Percentiles rank a stretch among this genome's conserved stretches.
phyloP scores from a whole-genome alignment of 306 rosid genomes.

The Comarum palustre region DNA sequence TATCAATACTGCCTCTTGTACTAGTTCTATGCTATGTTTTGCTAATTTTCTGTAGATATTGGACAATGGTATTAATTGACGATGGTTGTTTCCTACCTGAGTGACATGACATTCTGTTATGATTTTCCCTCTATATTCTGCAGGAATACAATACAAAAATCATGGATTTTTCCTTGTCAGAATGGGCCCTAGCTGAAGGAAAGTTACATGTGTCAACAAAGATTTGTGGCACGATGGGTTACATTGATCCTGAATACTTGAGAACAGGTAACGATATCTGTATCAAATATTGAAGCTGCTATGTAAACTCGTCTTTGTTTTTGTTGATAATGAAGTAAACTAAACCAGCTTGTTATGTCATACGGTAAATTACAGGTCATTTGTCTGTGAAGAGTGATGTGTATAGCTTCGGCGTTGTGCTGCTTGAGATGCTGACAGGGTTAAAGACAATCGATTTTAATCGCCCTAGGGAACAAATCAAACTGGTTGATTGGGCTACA shows the following conservation, averaged over 20 bases:
- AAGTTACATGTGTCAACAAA: conserved; percentile 68
- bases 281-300: neutral
- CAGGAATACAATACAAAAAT: conserved; percentile 74
- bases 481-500: conserved; percentile 62
- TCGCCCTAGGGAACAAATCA: conserved; percentile 40
- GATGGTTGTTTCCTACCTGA: neutral
- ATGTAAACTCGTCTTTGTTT: neutral
- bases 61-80: neutral
- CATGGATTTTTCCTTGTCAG: conserved; percentile 76
- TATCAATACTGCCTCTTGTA: neutral
- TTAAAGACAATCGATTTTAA: conserved; percentile 41
- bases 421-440: conserved; percentile 80
- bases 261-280: conserved; percentile 58
- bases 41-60: neutral
- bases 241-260: conserved; percentile 77
- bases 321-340: neutral
- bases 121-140: neutral
- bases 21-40: neutral
- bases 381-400: conserved; percentile 83
- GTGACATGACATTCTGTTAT: neutral
- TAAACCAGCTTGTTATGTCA: neutral
- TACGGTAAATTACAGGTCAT: conserved; percentile 49
- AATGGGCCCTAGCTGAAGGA: conserved; percentile 61
- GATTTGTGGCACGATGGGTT: conserved; percentile 70
- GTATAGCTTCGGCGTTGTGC: conserved; percentile 83